A percentile compares a stretch with the other conserved stretches of the same genome.
Conservation (phyloP, 2,329 filamentous ascomycete genomes). For the Fusarium albosuccineum region DNA sequence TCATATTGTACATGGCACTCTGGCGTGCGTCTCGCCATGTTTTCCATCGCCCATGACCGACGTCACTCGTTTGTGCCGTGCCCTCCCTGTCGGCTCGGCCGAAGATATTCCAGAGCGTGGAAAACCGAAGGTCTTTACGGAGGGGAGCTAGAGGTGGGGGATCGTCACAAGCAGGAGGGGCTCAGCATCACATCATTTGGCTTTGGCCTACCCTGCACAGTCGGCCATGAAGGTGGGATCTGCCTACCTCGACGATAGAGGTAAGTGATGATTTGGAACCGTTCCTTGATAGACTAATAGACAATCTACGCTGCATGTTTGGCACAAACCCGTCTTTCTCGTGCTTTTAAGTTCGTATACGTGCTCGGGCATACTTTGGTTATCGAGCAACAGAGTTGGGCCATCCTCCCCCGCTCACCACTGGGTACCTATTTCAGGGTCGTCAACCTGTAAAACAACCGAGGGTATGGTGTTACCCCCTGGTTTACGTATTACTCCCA, state of each 20-base stretch:
- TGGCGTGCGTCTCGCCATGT: constrained; percentile 4
- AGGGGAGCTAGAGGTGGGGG: constrained; percentile 35
- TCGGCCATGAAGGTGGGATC: background rate
- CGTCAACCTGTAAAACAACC: background rate
- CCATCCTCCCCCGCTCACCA: no score
- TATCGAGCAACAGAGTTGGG: no score
- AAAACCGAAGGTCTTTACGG: background rate
- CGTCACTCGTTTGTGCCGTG: constrained; percentile 22
- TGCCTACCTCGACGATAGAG: background rate
- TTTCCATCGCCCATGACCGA: constrained; percentile 20
- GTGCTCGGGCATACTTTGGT: no score
- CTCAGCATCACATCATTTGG: constrained; percentile 2
- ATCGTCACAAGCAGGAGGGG: constrained; percentile 38
- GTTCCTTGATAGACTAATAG: background rate
- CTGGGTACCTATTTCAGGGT: no score
- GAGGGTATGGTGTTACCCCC: background rate
- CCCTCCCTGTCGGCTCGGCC: background rate
- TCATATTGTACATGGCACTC: constrained; percentile 15
- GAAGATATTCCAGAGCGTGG: background rate
- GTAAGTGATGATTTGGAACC: background rate
- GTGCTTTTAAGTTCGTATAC: no score
- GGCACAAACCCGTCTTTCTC: no score
- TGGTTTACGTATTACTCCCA: no score
- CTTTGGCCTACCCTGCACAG: constrained; percentile 21
- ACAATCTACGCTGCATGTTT: background rate